Conservation (phyloP, 2,329 filamentous ascomycete species). For the Neopestalotiopsis sp. region DNA sequence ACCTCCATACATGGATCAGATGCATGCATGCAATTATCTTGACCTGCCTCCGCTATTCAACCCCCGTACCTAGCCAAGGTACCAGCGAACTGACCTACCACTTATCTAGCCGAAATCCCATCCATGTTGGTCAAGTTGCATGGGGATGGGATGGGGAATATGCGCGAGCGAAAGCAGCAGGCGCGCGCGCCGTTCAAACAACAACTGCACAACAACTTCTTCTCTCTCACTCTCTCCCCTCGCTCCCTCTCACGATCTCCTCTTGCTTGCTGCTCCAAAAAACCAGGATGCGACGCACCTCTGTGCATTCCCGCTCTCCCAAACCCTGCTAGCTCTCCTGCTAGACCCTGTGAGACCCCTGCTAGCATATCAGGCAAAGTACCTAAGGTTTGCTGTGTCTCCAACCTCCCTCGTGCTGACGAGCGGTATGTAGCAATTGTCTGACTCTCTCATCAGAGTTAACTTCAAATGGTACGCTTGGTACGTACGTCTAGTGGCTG, state of each 20-base stretch:
- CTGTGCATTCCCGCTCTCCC: conserved; percentile 10
- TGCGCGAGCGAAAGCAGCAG: conserved; percentile 2
- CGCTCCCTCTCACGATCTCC: conserved; percentile 16
- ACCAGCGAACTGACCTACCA: not conserved
- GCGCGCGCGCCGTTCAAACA: conserved; percentile 14
- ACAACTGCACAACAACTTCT: not conserved
- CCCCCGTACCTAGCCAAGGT: not conserved
- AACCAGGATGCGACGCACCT: conserved; percentile 16
- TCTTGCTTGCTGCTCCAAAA: not conserved
- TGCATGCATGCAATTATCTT: not conserved
- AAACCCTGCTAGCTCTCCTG: conserved; percentile 7
- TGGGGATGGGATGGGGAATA: not conserved
- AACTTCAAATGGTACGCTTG: not conserved
- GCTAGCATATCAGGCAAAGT: conserved; percentile 3
- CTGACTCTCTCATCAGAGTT: not conserved
- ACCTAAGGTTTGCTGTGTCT: not conserved
- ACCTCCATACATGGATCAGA: not conserved
- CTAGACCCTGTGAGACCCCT: conserved; percentile 10
- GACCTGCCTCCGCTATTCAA: not conserved
- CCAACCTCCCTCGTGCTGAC: not conserved
- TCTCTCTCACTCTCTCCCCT: not conserved
- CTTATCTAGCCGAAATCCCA: not conserved
- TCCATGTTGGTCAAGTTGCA: not conserved
- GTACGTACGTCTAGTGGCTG: not conserved
- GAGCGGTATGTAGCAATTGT: not conserved